These are phyloP conservation scores for Neurospora sp. DNA, from an alignment of 495 filamentous ascomycete species.

Conservation along the genomic window DNA sequence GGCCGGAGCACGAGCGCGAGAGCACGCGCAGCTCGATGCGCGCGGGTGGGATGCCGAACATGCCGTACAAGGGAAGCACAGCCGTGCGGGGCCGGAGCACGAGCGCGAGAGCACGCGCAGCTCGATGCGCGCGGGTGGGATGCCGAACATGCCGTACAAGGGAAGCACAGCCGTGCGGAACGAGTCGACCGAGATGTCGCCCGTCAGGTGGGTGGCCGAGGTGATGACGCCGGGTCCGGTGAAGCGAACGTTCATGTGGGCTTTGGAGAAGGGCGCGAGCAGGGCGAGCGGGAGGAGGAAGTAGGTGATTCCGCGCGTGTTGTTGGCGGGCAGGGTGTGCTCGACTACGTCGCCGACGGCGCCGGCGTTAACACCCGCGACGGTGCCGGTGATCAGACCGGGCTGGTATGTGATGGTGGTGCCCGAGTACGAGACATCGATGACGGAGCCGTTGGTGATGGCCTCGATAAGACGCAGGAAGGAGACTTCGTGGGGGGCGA, in stretches of 20 bases:
- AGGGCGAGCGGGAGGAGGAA: constrained; percentile 84
- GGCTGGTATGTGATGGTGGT: constrained; percentile 86
- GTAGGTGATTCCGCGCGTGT: constrained; percentile 77
- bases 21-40: no score
- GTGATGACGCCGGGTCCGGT: constrained; percentile 92
- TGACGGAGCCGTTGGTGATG: constrained; percentile 87
- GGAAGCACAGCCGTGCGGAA: constrained; percentile 90
- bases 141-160: constrained; percentile 80
- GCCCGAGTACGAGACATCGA: constrained; percentile 92
- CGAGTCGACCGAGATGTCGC: constrained; percentile 83
- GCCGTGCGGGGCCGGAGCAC: constrained; percentile 59
- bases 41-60: no score
- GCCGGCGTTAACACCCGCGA: constrained; percentile 51
- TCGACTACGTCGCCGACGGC: constrained; percentile 57
- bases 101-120: constrained; percentile 70
- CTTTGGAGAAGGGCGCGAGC: constrained; percentile 87
- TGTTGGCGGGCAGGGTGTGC: constrained; percentile 66
- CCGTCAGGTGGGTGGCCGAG: constrained; percentile 54
- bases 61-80: no score
- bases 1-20: no score
- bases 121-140: constrained; percentile 71
- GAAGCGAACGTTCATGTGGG: constrained; percentile 77
- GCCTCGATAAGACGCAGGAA: constrained; percentile 90
- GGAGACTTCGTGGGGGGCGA: constrained; percentile 85
- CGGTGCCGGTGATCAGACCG: constrained; percentile 77